phyloP scores from a whole-genome alignment of 1,139 yeast species.

The Taphrina sp. region DNA sequence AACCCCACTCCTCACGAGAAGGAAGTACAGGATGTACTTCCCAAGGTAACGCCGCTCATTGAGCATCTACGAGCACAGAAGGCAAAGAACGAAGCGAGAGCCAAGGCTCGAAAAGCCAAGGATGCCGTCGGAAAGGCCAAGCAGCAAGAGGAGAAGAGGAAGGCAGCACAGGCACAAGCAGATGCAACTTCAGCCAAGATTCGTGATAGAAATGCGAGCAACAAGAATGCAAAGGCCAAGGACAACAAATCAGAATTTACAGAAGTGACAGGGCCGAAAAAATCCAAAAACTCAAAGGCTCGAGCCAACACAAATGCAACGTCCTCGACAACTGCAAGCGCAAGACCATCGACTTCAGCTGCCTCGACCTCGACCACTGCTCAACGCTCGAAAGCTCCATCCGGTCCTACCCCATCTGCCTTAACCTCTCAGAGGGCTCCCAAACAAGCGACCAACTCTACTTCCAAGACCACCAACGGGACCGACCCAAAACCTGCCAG shows the following conservation, averaged over 20 bases:
- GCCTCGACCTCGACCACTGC: neutral
- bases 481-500: neutral
- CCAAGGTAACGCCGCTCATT: constrained; percentile 34
- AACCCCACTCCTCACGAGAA: constrained; percentile 18
- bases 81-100: constrained; percentile 27
- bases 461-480: neutral
- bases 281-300: neutral
- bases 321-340: neutral
- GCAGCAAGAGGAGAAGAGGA: constrained; percentile 34
- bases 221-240: neutral
- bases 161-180: constrained; percentile 13
- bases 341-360: neutral
- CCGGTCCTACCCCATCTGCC: constrained; percentile 4
- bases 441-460: neutral
- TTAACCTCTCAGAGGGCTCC: neutral
- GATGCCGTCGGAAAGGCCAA: constrained; percentile 15
- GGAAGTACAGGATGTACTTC: constrained; percentile 4
- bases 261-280: neutral
- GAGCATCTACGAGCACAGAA: constrained; percentile 34
- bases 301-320: neutral
- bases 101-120: constrained; percentile 18
- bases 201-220: neutral
- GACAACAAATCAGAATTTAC: neutral
- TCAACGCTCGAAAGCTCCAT: too few species aligned
- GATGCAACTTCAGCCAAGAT: neutral